Percentiles rank a stretch among this genome's conserved stretches.
Evolutionary conservation across 805 yeast genomes (phyloP).

Genomic region (Lachancea mirantina): DNA sequence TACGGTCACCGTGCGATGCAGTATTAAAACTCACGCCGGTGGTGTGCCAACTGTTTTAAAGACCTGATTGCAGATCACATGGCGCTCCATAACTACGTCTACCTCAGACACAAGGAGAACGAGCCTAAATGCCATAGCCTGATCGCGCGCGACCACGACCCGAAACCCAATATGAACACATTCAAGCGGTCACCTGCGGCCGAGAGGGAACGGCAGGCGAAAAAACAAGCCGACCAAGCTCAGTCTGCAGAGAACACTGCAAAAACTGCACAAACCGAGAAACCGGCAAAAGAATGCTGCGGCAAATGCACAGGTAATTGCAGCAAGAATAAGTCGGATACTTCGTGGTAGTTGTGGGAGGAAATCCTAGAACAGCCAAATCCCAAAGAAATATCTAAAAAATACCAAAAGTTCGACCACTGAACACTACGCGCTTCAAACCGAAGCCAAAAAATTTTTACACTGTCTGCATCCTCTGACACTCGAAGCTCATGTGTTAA

Average conservation of each 20-base stretch:
- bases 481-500: constrained; percentile 28
- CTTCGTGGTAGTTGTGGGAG: not conserved
- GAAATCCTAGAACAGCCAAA: not conserved
- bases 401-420: constrained; percentile 3
- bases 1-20: constrained; percentile 1
- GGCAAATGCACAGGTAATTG: constrained; percentile 9
- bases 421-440: no score
- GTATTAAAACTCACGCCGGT: not conserved
- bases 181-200: constrained; percentile 1
- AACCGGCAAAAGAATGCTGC: constrained; percentile 4
- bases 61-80: constrained; percentile 1
- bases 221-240: not conserved
- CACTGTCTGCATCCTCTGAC: constrained; percentile 30
- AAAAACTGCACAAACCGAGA: not conserved
- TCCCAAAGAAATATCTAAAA: not conserved
- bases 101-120: constrained; percentile 18
- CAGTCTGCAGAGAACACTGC: not conserved
- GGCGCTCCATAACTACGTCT: constrained; percentile 22
- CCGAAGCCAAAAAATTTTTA: no score
- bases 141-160: constrained; percentile 18
- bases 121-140: constrained; percentile 19
- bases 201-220: not conserved
- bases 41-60: not conserved
- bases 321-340: not conserved
- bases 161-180: constrained; percentile 7